Percentiles rank a stretch among this genome's conserved stretches.
phyloP scores from a whole-genome alignment of 2,329 filamentous ascomycete genomes.

The Aspergillus flavus region DNA sequence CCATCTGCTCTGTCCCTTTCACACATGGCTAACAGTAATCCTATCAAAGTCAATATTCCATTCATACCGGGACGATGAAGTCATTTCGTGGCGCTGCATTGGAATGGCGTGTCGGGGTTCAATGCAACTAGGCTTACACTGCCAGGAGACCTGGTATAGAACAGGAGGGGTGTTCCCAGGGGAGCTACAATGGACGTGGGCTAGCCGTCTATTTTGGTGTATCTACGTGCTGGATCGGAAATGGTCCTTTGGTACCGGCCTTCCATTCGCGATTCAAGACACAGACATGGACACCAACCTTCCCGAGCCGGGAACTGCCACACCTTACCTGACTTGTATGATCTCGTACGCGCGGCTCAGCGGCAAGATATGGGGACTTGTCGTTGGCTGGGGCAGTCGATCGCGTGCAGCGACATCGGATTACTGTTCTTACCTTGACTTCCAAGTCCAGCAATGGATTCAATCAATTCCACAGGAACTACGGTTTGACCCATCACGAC shows the following conservation, averaged over 20 bases:
- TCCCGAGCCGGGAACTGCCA: conserved; percentile 45
- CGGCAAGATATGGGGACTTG: conserved; percentile 51
- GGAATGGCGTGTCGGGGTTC: conserved; percentile 51
- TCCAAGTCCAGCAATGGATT: conserved; percentile 50
- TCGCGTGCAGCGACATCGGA: conserved; percentile 40
- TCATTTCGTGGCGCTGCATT: conserved; percentile 53
- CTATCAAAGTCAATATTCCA: conserved; percentile 35
- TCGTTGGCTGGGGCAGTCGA: conserved; percentile 41
- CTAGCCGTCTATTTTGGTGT: conserved; percentile 51
- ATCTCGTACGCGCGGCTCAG: conserved; percentile 52
- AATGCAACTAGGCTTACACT: conserved; percentile 54
- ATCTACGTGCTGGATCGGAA: conserved; percentile 56
- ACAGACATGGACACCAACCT: conserved; percentile 54
- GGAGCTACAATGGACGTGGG: conserved; percentile 39
- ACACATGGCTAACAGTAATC: neutral
- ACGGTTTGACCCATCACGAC: conserved; percentile 37
- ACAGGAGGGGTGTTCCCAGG: conserved; percentile 40
- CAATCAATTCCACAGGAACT: conserved; percentile 49
- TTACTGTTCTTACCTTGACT: conserved; percentile 44
- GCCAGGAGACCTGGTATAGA: conserved; percentile 45
- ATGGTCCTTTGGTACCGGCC: conserved; percentile 56
- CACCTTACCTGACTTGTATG: conserved; percentile 51
- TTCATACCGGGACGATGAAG: conserved; percentile 52
- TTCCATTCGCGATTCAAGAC: conserved; percentile 54
- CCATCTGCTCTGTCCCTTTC: neutral